Evolutionary conservation across 208 protist species (phyloP).

Genomic region (Wallacemonas rigidus): DNA sequence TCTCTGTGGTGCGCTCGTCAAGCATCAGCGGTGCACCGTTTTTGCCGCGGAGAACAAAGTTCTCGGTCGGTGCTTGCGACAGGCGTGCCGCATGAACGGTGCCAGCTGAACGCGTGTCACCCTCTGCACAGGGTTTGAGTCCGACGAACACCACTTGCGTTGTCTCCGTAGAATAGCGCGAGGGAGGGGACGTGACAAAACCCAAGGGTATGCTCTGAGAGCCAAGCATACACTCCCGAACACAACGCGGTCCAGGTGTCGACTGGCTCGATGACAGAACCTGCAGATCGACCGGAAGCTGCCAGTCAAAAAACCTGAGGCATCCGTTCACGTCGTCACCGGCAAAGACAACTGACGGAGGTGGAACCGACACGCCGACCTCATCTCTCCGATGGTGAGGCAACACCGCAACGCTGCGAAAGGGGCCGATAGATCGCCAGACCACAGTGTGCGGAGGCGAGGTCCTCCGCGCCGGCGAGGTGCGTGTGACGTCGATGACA

Average conservation of each 20-base stretch:
- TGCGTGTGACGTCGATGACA: not conserved
- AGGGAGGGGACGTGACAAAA: not conserved
- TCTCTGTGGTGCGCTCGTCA: not conserved
- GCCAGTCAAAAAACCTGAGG: constrained; percentile 2
- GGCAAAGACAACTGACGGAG: not conserved
- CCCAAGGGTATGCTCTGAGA: constrained; percentile 6
- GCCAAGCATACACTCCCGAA: constrained; percentile 20
- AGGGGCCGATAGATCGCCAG: not conserved
- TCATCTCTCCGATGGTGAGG: no score
- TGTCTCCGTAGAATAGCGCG: not conserved
- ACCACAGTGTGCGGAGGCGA: not conserved
- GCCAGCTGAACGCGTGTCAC: no score
- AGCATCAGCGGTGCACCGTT: constrained; percentile 8
- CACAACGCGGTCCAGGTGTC: not conserved
- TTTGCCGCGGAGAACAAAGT: constrained; percentile 6
- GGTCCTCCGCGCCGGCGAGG: not conserved
- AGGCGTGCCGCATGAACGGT: no score
- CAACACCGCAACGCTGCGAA: not conserved
- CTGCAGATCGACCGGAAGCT: not conserved
- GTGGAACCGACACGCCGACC: not conserved
- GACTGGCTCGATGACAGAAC: not conserved
- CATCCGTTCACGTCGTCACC: constrained; percentile 1
- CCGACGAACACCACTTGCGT: constrained; percentile 2
- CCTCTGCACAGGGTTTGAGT: not conserved
- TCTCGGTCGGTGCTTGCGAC: no score